Evolutionary conservation across 768 basidiomycete species (phyloP).

Genomic region (Paxillus ammoniavirescens): DNA sequence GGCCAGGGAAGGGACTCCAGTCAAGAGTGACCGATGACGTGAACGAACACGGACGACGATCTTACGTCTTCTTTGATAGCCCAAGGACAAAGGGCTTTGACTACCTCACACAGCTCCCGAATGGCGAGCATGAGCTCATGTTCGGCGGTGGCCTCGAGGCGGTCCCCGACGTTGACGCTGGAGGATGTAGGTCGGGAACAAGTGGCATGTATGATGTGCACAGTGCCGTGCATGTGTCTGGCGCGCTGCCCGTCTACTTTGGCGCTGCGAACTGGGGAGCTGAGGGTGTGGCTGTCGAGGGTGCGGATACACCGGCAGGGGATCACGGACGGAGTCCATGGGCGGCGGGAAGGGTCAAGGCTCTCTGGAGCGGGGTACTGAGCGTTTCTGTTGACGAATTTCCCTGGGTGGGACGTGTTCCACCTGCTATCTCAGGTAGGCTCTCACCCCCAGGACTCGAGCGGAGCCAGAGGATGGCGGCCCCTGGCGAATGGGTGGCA

Average conservation of each 20-base stretch:
- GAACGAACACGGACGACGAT: constrained; percentile 41
- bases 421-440: constrained; percentile 46
- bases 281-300: constrained; percentile 26
- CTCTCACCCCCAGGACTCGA: constrained; percentile 11
- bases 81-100: constrained; percentile 45
- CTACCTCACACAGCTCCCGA: constrained; percentile 65
- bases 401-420: constrained; percentile 74
- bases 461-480: constrained; percentile 7
- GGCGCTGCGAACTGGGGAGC: constrained; percentile 42
- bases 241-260: constrained; percentile 56
- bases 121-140: constrained; percentile 51
- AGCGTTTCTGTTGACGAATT: constrained; percentile 57
- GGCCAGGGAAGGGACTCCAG: constrained; percentile 41
- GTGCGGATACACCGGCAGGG: constrained; percentile 11
- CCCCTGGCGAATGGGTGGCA: constrained; percentile 67
- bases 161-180: constrained; percentile 7
- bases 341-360: constrained; percentile 48
- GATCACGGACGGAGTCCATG: constrained; percentile 22
- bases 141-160: constrained; percentile 59
- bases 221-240: constrained; percentile 43
- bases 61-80: constrained; percentile 58
- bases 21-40: constrained; percentile 7
- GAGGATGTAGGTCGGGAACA: constrained; percentile 25
- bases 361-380: constrained; percentile 63
- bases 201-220: constrained; percentile 31